Percentiles rank a stretch among this genome's conserved stretches.
Conservation (phyloP, 1,139 yeast species). For the Lodderomyces oxycetoniae region DNA sequence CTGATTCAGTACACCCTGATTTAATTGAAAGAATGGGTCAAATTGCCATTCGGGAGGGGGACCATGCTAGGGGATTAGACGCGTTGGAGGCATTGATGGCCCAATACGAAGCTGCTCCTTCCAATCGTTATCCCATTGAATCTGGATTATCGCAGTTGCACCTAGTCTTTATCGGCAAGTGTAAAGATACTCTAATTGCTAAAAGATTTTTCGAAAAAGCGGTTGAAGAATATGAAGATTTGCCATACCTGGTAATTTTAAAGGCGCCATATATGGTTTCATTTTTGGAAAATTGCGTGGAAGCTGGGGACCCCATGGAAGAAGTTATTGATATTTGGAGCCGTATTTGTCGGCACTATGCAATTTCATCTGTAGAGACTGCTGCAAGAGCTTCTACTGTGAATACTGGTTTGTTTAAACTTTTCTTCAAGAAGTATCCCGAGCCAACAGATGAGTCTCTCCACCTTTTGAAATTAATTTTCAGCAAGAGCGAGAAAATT, state of each 20-base stretch:
- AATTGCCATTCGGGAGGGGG: conserved; percentile 37
- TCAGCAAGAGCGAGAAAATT: conserved; percentile 52
- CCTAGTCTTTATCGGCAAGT: conserved; percentile 74
- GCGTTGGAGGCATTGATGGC: conserved; percentile 35
- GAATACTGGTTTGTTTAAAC: conserved; percentile 63
- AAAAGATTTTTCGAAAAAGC: conserved; percentile 72
- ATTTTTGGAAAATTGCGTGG: conserved; percentile 61
- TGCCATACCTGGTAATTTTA: conserved; percentile 67
- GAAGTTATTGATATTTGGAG: conserved; percentile 60
- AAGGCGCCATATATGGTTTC: conserved; percentile 75
- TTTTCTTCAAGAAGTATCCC: conserved; percentile 61
- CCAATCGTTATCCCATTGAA: conserved; percentile 18
- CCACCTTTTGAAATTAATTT: conserved; percentile 51
- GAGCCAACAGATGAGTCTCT: conserved; percentile 54
- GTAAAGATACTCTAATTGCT: conserved; percentile 70
- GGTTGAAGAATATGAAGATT: conserved; percentile 42
- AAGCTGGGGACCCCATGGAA: conserved; percentile 52
- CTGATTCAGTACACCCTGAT: conserved; percentile 19
- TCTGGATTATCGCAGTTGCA: conserved; percentile 54
- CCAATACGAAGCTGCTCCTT: conserved; percentile 21
- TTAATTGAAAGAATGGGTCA: conserved; percentile 38
- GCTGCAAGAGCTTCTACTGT: conserved; percentile 57
- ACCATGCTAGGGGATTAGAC: conserved; percentile 38
- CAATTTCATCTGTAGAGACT: conserved; percentile 4
- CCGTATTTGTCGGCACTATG: conserved; percentile 8